phyloP scores from a whole-genome alignment of 495 filamentous ascomycete species.

The Neurospora terricola region DNA sequence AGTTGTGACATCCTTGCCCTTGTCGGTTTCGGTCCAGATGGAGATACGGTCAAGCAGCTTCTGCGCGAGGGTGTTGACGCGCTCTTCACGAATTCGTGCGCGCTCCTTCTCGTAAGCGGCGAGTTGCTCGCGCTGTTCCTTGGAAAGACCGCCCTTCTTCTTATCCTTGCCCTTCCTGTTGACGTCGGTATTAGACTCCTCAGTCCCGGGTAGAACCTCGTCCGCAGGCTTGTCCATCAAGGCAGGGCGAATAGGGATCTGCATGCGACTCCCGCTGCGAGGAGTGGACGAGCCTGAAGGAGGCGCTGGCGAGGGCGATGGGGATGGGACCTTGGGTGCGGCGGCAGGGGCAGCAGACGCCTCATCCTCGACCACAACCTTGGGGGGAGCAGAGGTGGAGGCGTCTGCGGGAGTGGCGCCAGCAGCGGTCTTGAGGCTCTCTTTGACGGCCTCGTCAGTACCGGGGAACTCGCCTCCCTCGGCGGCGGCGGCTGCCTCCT shows the following conservation, averaged over 20 bases:
- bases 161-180: constrained; percentile 53
- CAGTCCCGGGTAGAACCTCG: constrained; percentile 61
- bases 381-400: constrained; percentile 19
- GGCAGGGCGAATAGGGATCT: constrained; percentile 65
- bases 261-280: constrained; percentile 34
- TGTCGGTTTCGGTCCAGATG: constrained; percentile 96
- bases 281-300: constrained; percentile 51
- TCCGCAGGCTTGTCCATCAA: constrained; percentile 86
- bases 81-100: constrained; percentile 73
- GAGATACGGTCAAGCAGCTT: constrained; percentile 87
- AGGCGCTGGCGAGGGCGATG: constrained; percentile 39
- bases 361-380: constrained; percentile 38
- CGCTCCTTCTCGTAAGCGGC: constrained; percentile 83
- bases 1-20: constrained; percentile 66
- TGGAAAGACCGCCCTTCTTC: constrained; percentile 76
- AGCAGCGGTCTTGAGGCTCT: constrained; percentile 33
- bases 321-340: constrained; percentile 14
- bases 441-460: constrained; percentile 35
- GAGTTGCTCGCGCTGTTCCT: constrained; percentile 85
- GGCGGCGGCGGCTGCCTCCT: constrained; percentile 34
- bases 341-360: constrained; percentile 7
- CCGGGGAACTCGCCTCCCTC: constrained; percentile 37
- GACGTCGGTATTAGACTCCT: constrained; percentile 62
- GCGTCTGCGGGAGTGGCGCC: constrained; percentile 15
- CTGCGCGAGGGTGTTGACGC: constrained; percentile 68